Conservation (phyloP, 2,329 filamentous ascomycete species). For the Trichoderma brevicompactum region DNA sequence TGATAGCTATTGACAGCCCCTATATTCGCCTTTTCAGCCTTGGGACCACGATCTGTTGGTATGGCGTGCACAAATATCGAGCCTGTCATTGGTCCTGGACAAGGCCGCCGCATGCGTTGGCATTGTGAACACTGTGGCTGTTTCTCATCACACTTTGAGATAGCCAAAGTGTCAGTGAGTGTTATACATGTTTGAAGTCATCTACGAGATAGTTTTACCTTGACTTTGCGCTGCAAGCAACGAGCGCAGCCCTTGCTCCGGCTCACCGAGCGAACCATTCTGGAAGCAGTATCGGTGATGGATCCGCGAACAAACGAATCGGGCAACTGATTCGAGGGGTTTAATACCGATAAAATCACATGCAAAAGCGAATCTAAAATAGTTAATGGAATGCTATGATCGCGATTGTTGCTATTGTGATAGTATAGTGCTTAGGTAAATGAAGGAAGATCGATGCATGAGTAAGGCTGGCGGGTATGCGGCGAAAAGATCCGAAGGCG, state of each 20-base stretch:
- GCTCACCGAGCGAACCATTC: slow-evolving; percentile 17
- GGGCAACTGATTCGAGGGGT: too few relatives aligned
- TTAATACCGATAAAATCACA: too few relatives aligned
- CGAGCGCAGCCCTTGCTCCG: slow-evolving; percentile 21
- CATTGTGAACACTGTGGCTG: slow-evolving; percentile 22
- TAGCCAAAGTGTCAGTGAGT: neutral
- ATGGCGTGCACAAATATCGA: slow-evolving; percentile 12
- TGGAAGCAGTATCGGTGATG: neutral
- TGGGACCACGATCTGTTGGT: neutral
- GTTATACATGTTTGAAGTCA: neutral
- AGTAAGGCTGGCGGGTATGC: too few relatives aligned
- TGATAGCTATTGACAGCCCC: neutral
- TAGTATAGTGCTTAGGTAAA: too few relatives aligned
- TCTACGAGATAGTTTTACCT: neutral
- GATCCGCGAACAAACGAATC: too few relatives aligned
- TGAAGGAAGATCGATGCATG: too few relatives aligned
- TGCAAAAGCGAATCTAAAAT: too few relatives aligned
- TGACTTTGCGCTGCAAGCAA: slow-evolving; percentile 23
- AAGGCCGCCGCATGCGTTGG: slow-evolving; percentile 7
- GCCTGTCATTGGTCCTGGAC: slow-evolving; percentile 6
- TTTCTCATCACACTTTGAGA: slow-evolving; percentile 12
- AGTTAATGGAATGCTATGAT: too few relatives aligned
- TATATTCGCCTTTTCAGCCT: neutral
- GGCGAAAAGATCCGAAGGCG: too few relatives aligned
- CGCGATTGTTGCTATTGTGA: too few relatives aligned